Conservation (phyloP, 1,284 basidiomycete genomes). For the Naganishia sp. region DNA sequence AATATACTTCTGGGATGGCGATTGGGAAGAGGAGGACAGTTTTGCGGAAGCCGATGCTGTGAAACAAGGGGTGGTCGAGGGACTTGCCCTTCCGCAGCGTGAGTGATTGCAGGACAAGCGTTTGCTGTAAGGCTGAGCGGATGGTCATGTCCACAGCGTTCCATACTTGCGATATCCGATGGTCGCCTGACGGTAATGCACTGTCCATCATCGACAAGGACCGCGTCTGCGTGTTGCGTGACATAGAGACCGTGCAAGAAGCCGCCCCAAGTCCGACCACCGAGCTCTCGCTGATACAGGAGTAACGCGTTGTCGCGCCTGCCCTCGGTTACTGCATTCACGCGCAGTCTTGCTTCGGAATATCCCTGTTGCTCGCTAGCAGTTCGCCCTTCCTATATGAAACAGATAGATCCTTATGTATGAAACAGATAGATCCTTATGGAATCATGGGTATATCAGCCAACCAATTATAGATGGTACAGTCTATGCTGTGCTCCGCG, state of each 20-base stretch:
- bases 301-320: background rate
- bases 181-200: conserved; percentile 31
- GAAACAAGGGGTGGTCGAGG: conserved; percentile 27
- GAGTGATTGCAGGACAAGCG: background rate
- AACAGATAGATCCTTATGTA: background rate
- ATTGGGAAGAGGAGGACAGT: conserved; percentile 30
- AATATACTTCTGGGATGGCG: conserved; percentile 33
- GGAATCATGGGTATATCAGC: conserved; percentile 26
- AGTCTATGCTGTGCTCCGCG: conserved; percentile 1
- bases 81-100: conserved; percentile 22
- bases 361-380: background rate
- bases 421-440: background rate
- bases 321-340: background rate
- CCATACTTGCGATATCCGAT: conserved; percentile 32
- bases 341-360: background rate
- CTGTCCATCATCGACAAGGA: conserved; percentile 30
- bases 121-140: too few species aligned
- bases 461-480: conserved; percentile 19
- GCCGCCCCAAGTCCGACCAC: background rate
- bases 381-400: background rate
- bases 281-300: conserved; percentile 25
- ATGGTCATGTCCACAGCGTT: background rate
- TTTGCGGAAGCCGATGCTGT: background rate
- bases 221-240: conserved; percentile 30
- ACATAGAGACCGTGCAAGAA: conserved; percentile 1